Evolutionary conservation across 2,329 filamentous ascomycete species (phyloP).

Genomic region (Teratosphaeria gauchensis): DNA sequence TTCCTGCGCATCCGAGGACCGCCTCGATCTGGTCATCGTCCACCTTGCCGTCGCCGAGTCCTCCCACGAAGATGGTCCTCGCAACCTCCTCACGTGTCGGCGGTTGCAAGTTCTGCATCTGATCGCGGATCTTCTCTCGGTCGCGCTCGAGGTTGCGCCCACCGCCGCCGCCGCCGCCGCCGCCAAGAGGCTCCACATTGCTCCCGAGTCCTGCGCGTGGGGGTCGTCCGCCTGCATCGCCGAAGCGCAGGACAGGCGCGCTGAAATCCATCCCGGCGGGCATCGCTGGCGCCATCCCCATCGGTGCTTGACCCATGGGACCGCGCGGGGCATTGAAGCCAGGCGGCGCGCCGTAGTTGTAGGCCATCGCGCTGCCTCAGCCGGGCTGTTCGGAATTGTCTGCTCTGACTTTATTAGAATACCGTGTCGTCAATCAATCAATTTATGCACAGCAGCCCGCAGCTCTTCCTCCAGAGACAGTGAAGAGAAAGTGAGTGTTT

Average conservation of each 20-base stretch:
- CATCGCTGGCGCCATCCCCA: slow-evolving; percentile 69
- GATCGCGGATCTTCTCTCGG: slow-evolving; percentile 21
- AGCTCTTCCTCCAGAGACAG: not conserved
- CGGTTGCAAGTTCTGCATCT: slow-evolving; percentile 49
- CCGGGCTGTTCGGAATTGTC: not conserved
- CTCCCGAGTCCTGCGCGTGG: slow-evolving; percentile 18
- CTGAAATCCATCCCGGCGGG: slow-evolving; percentile 95
- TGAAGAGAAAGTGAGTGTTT: not conserved
- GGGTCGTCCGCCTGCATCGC: slow-evolving; percentile 36
- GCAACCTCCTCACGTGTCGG: slow-evolving; percentile 85
- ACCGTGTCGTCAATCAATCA: not conserved
- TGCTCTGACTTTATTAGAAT: not conserved
- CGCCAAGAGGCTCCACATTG: slow-evolving; percentile 29
- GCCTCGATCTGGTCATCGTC: slow-evolving; percentile 71
- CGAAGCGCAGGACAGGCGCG: slow-evolving; percentile 88
- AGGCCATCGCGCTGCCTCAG: slow-evolving; percentile 18
- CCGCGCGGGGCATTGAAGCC: slow-evolving; percentile 71
- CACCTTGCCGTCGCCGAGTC: slow-evolving; percentile 68
- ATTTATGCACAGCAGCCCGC: not conserved
- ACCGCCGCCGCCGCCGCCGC: slow-evolving; percentile 31
- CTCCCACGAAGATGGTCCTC: slow-evolving; percentile 80
- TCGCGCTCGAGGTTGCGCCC: slow-evolving; percentile 48
- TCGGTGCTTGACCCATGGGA: slow-evolving; percentile 55
- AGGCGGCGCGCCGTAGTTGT: slow-evolving; percentile 29
- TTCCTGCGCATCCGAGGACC: slow-evolving; percentile 65